Evolutionary conservation across 2,329 filamentous ascomycete genomes (phyloP).

Genomic region (Pseudogymnoascus sp.): DNA sequence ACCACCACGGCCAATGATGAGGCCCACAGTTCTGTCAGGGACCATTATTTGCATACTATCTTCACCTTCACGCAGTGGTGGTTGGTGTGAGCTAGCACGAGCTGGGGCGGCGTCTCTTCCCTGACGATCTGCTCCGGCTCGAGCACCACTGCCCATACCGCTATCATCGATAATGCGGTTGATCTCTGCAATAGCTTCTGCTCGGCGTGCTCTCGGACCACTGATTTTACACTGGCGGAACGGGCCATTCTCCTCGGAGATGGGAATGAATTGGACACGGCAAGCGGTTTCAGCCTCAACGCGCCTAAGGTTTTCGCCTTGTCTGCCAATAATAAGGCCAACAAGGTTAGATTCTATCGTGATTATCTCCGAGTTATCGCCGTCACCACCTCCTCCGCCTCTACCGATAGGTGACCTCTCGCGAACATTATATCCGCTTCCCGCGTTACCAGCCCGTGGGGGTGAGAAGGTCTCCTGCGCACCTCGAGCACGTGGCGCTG

Average conservation of each 20-base stretch:
- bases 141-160: slow-evolving; percentile 49
- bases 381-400: slow-evolving; percentile 31
- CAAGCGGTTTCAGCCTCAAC: slow-evolving; percentile 78
- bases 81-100: slow-evolving; percentile 28
- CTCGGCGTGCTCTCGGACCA: slow-evolving; percentile 61
- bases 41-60: slow-evolving; percentile 91
- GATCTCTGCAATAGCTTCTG: slow-evolving; percentile 74
- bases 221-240: slow-evolving; percentile 81
- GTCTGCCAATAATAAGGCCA: slow-evolving; percentile 81
- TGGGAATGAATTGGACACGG: slow-evolving; percentile 79
- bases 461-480: slow-evolving; percentile 50
- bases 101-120: slow-evolving; percentile 26
- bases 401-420: slow-evolving; percentile 51
- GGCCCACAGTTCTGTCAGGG: slow-evolving; percentile 80
- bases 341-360: slow-evolving; percentile 81
- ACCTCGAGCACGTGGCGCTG: slow-evolving; percentile 46
- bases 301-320: slow-evolving; percentile 79
- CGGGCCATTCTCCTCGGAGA: slow-evolving; percentile 60
- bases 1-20: slow-evolving; percentile 89
- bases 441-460: slow-evolving; percentile 38
- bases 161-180: slow-evolving; percentile 84
- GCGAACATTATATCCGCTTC: slow-evolving; percentile 35
- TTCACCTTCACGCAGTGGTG: slow-evolving; percentile 65
- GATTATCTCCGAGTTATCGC: slow-evolving; percentile 73
- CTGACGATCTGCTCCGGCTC: slow-evolving; percentile 32